A percentile compares a stretch with the other conserved stretches of the same genome.
Evolutionary conservation across 495 filamentous ascomycete genomes (phyloP).

Genomic region (Penicillium taxi): DNA sequence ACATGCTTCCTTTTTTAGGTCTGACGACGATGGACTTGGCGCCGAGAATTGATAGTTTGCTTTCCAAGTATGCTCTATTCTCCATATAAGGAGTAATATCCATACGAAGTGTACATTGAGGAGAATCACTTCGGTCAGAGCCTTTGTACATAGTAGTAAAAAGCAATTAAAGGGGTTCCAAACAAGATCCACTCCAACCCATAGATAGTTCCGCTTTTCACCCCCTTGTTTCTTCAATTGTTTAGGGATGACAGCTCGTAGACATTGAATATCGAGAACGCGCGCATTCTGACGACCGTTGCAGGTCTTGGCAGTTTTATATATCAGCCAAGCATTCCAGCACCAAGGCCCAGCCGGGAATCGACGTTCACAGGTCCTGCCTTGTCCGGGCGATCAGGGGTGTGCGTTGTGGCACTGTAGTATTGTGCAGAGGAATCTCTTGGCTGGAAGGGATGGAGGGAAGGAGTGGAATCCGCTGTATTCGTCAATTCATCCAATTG

Average conservation of each 20-base stretch:
- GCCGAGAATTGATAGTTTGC: neutral
- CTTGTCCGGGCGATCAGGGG: neutral
- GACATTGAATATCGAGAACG: too few relatives aligned
- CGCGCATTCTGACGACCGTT: too few relatives aligned
- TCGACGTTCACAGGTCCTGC: too few relatives aligned
- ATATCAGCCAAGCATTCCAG: too few relatives aligned
- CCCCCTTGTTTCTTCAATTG: conserved; percentile 1
- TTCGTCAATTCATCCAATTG: neutral
- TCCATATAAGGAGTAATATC: too few relatives aligned
- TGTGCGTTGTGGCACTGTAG: neutral
- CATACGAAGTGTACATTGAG: too few relatives aligned
- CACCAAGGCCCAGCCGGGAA: too few relatives aligned
- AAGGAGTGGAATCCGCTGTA: neutral
- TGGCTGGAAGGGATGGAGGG: neutral
- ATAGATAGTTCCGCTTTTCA: neutral
- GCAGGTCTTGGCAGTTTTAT: neutral
- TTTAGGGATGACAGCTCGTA: too few relatives aligned
- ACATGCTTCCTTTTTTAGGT: neutral
- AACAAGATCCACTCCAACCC: neutral
- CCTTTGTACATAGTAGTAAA: neutral
- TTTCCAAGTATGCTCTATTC: too few relatives aligned
- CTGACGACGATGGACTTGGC: conserved; percentile 1
- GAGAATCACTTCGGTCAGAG: conserved; percentile 1
- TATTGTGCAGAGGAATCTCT: neutral
- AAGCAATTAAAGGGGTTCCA: conserved; percentile 1